Percentiles rank a stretch among this genome's conserved stretches.
Evolutionary conservation across 1,139 yeast species (phyloP).

Genomic region (Debaryomycetaceae sp.): DNA sequence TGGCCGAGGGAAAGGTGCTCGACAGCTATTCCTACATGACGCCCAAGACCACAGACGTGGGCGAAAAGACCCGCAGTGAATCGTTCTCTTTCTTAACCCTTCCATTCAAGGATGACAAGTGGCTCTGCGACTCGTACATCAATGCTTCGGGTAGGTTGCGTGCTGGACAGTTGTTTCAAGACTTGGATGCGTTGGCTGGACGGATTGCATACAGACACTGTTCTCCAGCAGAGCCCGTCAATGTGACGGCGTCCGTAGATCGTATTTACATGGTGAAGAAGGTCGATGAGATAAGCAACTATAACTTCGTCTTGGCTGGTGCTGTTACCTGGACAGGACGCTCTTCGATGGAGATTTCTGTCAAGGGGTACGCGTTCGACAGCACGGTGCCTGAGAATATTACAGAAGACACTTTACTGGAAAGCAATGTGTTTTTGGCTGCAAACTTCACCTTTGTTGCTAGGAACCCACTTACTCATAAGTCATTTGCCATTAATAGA

Average conservation of each 20-base stretch:
- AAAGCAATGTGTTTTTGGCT: constrained; percentile 57
- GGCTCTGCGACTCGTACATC: constrained; percentile 82
- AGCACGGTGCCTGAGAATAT: constrained; percentile 41
- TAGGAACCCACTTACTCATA: constrained; percentile 84
- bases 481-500: constrained; percentile 79
- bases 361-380: constrained; percentile 77
- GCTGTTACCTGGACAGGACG: constrained; percentile 91
- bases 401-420: constrained; percentile 46
- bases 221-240: constrained; percentile 87
- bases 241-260: constrained; percentile 93
- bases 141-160: constrained; percentile 86
- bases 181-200: constrained; percentile 85
- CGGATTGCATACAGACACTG: constrained; percentile 83
- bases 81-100: constrained; percentile 70
- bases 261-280: constrained; percentile 84
- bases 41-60: constrained; percentile 67
- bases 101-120: constrained; percentile 81
- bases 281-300: constrained; percentile 71
- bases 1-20: constrained; percentile 64
- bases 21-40: constrained; percentile 70
- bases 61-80: constrained; percentile 71
- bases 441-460: constrained; percentile 96
- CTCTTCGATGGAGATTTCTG: constrained; percentile 92
- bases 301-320: constrained; percentile 81
- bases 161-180: constrained; percentile 90